Evolutionary conservation across 129 eudicot species (phyloP).

Genomic region (Mikania micrantha): DNA sequence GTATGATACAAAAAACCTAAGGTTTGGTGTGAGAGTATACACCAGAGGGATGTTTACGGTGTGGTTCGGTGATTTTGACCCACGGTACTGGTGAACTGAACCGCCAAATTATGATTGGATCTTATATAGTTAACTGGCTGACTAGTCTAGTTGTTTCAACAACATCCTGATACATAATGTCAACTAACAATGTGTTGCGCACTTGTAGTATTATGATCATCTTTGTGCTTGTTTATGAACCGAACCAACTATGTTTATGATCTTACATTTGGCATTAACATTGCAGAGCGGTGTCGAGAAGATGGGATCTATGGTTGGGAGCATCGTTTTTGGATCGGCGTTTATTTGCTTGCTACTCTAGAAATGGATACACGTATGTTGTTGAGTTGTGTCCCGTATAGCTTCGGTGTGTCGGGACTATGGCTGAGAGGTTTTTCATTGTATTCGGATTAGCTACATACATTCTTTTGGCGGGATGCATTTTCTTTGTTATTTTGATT

Average conservation of each 20-base stretch:
- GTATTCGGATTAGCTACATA: conserved; percentile 29
- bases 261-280: not conserved
- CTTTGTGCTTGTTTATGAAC: not conserved
- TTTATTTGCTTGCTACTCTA: conserved; percentile 33
- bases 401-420: conserved; percentile 1
- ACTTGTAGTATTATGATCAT: not conserved
- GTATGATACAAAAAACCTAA: too few relatives aligned
- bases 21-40: too few relatives aligned
- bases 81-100: too few relatives aligned
- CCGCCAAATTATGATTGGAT: too few relatives aligned
- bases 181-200: not conserved
- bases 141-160: not conserved
- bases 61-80: too few relatives aligned
- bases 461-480: conserved; percentile 30
- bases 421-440: conserved; percentile 23
- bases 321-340: conserved; percentile 42
- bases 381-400: conserved; percentile 12
- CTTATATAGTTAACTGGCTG: not conserved
- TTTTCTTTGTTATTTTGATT: conserved; percentile 31
- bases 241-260: not conserved
- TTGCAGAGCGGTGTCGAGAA: conserved; percentile 56
- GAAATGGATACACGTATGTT: conserved; percentile 10
- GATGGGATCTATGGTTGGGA: conserved; percentile 36
- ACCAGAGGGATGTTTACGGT: too few relatives aligned
- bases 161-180: too few relatives aligned